Evolutionary conservation across 1,284 basidiomycete species (phyloP), one percentile per base, ranked within the genome.

Genomic region (Moesziomyces parantarcticus): DNA sequence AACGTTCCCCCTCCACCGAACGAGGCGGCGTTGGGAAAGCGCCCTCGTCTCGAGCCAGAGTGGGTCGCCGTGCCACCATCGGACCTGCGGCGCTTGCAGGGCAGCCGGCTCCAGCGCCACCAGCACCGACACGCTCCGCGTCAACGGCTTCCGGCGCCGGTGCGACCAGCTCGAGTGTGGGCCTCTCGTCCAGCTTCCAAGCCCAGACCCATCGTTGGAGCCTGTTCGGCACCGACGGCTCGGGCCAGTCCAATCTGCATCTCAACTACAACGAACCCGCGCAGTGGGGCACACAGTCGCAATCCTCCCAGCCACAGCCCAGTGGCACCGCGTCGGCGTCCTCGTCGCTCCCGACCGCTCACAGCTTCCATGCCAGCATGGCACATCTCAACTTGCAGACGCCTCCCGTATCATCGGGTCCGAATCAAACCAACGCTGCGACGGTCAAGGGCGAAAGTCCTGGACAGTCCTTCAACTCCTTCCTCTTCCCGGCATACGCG

Each of bases 1-100:
- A 75, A n/a, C 67, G 68, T 40, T 75, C 74, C 9, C 69, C 74
- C 3, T 76, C 74, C 3, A 43, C 62, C 29, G 74, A 76, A 20
- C 50, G 69, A 6, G 62, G 71, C 8, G 75, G 75, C 32, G 72
- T 71, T 1, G 75, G 71, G 29, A 77, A 77, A 43, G 75, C 70
- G 13, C 75, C 75, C 13, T 74, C 71, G 5, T 63, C 59, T 7
- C 61, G 71, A 42, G 66, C 75, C 11, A 53, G 75, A 36, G 54
- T 55, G 32, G 60, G 64, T 29, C 58, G 72, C 11, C 42, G 75
- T 40, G 64, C 71, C 23, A 69, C 68, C 3, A 56, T 75, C 20
- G 75, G 75, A 9, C 75, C 75, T 14, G 75, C 75, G n/a, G 75
- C 75, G 6, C 59, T 71, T 21, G 62, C 62, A 10, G 34, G 34